A percentile compares a stretch with the other conserved stretches of the same genome.
Conservation (phyloP, 2,329 filamentous ascomycete species). For the Exophiala phaeomuriformis region DNA sequence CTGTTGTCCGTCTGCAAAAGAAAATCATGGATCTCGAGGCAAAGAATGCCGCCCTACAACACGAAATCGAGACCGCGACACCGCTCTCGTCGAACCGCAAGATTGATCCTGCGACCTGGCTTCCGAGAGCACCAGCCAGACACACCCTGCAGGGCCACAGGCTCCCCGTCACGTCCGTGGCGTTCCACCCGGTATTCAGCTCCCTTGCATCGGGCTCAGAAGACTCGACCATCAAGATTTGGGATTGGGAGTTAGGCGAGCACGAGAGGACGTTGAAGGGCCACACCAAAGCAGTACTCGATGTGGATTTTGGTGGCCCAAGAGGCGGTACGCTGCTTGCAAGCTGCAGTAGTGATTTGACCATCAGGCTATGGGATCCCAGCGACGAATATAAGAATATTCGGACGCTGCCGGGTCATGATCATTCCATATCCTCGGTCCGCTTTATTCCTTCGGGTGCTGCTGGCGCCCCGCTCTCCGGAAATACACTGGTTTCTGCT, state of each 20-base stretch:
- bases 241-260: conserved; percentile 93
- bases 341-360: conserved; percentile 80
- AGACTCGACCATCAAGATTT: conserved; percentile 91
- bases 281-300: conserved; percentile 79
- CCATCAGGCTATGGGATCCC: conserved; percentile 93
- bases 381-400: conserved; percentile 93
- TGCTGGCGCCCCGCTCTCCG: conserved; percentile 67
- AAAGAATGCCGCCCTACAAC: conserved; percentile 63
- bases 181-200: conserved; percentile 87
- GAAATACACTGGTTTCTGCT: conserved; percentile 78
- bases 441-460: conserved; percentile 81
- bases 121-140: conserved; percentile 72
- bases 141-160: conserved; percentile 80
- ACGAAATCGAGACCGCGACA: conserved; percentile 76
- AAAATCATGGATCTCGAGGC: conserved; percentile 96
- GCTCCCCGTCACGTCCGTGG: conserved; percentile 73
- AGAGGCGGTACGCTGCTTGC: conserved; percentile 70
- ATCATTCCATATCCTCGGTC: conserved; percentile 83
- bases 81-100: conserved; percentile 67
- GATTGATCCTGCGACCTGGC: conserved; percentile 79
- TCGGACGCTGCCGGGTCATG: conserved; percentile 79
- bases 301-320: conserved; percentile 84
- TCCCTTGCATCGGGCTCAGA: conserved; percentile 85
- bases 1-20: conserved; percentile 87
- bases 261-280: conserved; percentile 85